Percentiles rank a stretch among this genome's conserved stretches.
Evolutionary conservation across 1,284 basidiomycete genomes (phyloP).

Genomic region (Boletus calvinii): DNA sequence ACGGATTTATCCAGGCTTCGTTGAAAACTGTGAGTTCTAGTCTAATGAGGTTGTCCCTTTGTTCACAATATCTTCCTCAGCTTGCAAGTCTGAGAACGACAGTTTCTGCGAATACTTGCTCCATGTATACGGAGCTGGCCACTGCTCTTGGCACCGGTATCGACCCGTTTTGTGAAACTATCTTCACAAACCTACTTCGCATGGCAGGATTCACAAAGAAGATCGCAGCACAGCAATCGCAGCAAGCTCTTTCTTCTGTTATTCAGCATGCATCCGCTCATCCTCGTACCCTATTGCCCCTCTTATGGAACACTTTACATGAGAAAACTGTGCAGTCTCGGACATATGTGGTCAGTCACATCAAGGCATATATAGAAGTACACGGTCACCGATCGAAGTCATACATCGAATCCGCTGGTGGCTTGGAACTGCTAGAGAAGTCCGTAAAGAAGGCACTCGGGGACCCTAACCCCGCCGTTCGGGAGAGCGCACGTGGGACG

Average conservation of each 20-base stretch:
- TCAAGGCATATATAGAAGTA: conserved; percentile 71
- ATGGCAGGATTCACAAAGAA: conserved; percentile 98
- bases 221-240: conserved; percentile 85
- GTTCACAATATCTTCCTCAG: conserved; percentile 40
- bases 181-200: conserved; percentile 75
- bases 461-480: conserved; percentile 81
- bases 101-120: conserved; percentile 78
- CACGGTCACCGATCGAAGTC: conserved; percentile 65
- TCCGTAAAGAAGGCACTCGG: conserved; percentile 68
- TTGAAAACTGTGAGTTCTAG: conserved; percentile 73
- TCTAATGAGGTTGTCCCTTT: not conserved
- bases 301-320: conserved; percentile 72
- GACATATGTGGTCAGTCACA: conserved; percentile 63
- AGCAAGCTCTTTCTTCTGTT: conserved; percentile 68
- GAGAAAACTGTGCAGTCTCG: conserved; percentile 87
- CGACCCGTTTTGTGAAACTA: conserved; percentile 75
- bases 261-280: conserved; percentile 72
- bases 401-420: conserved; percentile 64
- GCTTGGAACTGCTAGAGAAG: conserved; percentile 70
- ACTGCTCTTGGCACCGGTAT: conserved; percentile 65
- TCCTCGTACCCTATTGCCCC: conserved; percentile 67
- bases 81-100: conserved; percentile 91
- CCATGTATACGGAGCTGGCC: conserved; percentile 78
- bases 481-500: conserved; percentile 67
- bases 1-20: conserved; percentile 78